Evolutionary conservation across 2,329 filamentous ascomycete genomes (phyloP), one percentile per base, ranked within the genome.

Genomic region (Cercospora janseana): DNA sequence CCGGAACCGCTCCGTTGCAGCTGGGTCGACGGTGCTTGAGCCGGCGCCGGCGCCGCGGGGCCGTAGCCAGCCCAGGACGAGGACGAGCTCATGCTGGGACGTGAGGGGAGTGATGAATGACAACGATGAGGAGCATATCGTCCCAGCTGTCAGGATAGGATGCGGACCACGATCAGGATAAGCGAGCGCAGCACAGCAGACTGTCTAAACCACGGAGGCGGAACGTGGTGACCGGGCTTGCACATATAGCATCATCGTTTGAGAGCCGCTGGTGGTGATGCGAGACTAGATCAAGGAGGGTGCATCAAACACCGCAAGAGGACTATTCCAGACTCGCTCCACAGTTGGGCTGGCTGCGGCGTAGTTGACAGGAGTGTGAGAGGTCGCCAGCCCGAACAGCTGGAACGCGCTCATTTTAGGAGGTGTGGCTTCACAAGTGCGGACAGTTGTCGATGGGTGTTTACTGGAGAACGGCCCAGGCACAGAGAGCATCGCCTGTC

Each of bases 101-200:
- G 46, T 23, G 28, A 12, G 12, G 6, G 34, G n/a, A 45, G 38
- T 51, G 44, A 51, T n/a, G 42, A 37, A 37, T 48, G 48, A 40
- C 42, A 26, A 38, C 18, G 24, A 46, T 23, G 28, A 31, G 46
- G 38, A 46, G 47, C 53, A 56, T 56, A 38, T 38, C 49, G 48
- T 29, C 45, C 46, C 42, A 51, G 41, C 38, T 29, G 54, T 53
- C 55, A 49, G 48, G 44, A 46, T 42, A 49, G 51, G 49, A 51
- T 55, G 56, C 51, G 52, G 51, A 46, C 54, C 41, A 52, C 41
- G 58, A 60, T 58, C 53, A 55, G 58, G 60, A 63, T 63, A 61
- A 63, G 61, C 60, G 61, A 61, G 35, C 31, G 56, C 56, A 49
- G 56, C 60, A 64, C 62, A 54, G 56, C 62, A 63, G 60, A 52